Percentiles rank a stretch among this genome's conserved stretches.
These are phyloP conservation scores for Pichia sp. DNA, from an alignment of 1,139 yeast species.

Conservation along the genomic window DNA sequence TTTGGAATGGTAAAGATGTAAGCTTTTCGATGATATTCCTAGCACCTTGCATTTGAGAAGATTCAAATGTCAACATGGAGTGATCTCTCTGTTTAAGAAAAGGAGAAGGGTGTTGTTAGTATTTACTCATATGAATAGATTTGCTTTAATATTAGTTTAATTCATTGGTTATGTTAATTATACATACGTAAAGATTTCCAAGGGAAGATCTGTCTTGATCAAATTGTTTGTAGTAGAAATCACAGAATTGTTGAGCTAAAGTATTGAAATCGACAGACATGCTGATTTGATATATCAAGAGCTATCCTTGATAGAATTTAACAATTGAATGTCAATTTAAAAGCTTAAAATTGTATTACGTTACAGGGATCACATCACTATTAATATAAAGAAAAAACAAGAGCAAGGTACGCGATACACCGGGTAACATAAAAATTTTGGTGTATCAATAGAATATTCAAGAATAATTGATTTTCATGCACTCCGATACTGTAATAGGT, in stretches of 20 bases:
- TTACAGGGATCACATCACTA: too few relatives aligned
- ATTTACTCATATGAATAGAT: too few relatives aligned
- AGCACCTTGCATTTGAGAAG: conserved; percentile 91
- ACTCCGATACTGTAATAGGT: too few relatives aligned
- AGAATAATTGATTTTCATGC: too few relatives aligned
- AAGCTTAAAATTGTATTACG: too few relatives aligned
- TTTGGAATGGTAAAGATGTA: conserved; percentile 78
- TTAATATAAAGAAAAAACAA: too few relatives aligned
- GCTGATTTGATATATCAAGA: neutral
- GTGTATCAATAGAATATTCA: too few relatives aligned
- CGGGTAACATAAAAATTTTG: too few relatives aligned
- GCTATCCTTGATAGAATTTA: too few relatives aligned
- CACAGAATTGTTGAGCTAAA: conserved; percentile 75
- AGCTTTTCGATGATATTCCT: conserved; percentile 87
- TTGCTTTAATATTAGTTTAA: neutral
- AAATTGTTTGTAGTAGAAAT: conserved; percentile 91
- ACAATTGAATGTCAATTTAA: too few relatives aligned
- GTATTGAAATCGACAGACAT: conserved; percentile 64
- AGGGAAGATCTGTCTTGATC: conserved; percentile 88
- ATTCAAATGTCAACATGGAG: conserved; percentile 96
- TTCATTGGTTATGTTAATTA: neutral
- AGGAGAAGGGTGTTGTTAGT: conserved; percentile 8
- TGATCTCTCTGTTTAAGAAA: conserved; percentile 57
- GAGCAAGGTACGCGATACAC: too few relatives aligned
- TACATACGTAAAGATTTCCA: conserved; percentile 74